Base-by-base conservation (phyloP, 164 flowering plant species). In the Magnolia kwangsiensis region DNA sequence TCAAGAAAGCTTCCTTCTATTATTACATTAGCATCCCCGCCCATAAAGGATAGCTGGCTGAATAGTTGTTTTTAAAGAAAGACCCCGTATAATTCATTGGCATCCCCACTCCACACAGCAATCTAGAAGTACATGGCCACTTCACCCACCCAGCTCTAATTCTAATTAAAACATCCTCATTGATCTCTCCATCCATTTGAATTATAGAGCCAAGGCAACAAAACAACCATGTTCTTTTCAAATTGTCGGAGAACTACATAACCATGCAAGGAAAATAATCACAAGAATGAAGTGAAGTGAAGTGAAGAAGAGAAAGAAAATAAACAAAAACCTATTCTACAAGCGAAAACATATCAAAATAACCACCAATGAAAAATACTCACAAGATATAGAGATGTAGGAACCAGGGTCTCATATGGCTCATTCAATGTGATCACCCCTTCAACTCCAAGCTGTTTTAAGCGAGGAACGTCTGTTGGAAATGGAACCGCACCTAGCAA, bases 401-500 rank as follows among this genome's bases (percentile, higher is more conserved):
- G 90, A 75, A 95, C 98, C 86, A 93, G 83, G 49, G 97, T 95
- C 85, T 95, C 98, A 80, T 93, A 93, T 65, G 98, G 84, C 81
- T 95, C 98, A 83, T 95, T 95, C 31, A 95, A 83, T 14, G 98
- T 95, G 78, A 95, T 79, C 70, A 95, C 98, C 63, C 98, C 98
- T 27, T 83, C 69, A 73, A 95, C 98, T 72, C 97, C 97, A 78
- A 87, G 86, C 72, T 87, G 88, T 82, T 91, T 92, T 73, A 95
- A 79, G 76, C 86, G 87, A 1, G 90, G 89, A 72, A 95, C 97
- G 82, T 95, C 94, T 75, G 82, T 59, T 16, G 98, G 95, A 82
- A 95, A 95, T 69, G 98, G 98, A 85, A 95, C 98, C 76, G 98
- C 98, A 74, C 98, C 98, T 80, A 95, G 76, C 82, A 95, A 73